Base-by-base conservation (phyloP, 495 filamentous ascomycete genomes). In the Podospora comata region DNA sequence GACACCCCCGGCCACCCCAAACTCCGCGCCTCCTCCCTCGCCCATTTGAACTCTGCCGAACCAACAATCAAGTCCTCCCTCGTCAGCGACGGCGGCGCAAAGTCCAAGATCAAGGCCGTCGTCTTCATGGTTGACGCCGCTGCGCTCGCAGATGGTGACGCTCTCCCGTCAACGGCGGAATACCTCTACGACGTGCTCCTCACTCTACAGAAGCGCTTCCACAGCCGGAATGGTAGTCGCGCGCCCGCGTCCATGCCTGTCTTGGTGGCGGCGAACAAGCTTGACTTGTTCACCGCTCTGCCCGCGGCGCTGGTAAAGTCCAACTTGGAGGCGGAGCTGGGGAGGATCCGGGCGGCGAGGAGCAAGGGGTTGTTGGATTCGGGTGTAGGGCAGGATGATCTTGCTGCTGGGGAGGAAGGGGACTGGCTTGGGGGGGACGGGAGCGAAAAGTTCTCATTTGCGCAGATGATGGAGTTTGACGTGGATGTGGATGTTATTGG, bases 1-100 rank as follows among this genome's bases (percentile, higher is more conserved):
- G 94, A 99, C 81, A 97, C 95, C 4, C 94, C 94, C 1, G 94
- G 94, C 65, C 95, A 97, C 83, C 93, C 92, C 63, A 99, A 99
- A 76, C 87, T 97, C 7, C 92, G 95, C 60, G 18, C 30, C 68
- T 72, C 85, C 76, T 77, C 84, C n/a, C 76, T 86, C 58, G 67
- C 78, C 23, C 75, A 74, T 44, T 72, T 85, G n/a, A 86, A 68
- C 75, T 92, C 67, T 87, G 91, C 76, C 82, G 92, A 39, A 86
- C 89, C 64, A 82, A 86, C 74, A 71, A 84, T 76, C 72, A 78
- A 60, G 55, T 11, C 55, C 18, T 85, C 19, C 88, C 92, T 58
- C 6, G 55, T 60, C 82, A 82, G 72, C 69, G 84, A 75, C 71
- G 11, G 48, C 23, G 13, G 44, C n/a, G 6, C 20, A 30, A 68